A percentile compares a stretch with the other conserved stretches of the same genome.
phyloP scores from a whole-genome alignment of 768 basidiomycete species.

The Russula lepida region DNA sequence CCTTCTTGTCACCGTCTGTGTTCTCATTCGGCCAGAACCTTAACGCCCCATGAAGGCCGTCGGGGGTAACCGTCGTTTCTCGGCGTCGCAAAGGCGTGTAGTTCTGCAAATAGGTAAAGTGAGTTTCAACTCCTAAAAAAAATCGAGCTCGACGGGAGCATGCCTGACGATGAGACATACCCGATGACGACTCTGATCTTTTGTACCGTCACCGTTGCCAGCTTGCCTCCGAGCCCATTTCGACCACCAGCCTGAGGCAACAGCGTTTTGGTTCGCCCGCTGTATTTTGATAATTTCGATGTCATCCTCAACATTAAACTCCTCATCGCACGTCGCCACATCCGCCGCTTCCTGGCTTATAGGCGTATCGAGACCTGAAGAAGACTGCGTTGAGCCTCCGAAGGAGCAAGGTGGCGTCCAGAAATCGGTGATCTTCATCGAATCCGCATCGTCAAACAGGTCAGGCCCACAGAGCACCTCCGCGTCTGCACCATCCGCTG shows the following conservation, averaged over 20 bases:
- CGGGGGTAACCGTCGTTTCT: slow-evolving; percentile 42
- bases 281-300: slow-evolving; percentile 26
- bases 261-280: slow-evolving; percentile 26
- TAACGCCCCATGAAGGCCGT: slow-evolving; percentile 33
- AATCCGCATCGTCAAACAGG: slow-evolving; percentile 14
- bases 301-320: slow-evolving; percentile 20
- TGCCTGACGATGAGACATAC: slow-evolving; percentile 9
- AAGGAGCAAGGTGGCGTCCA: slow-evolving; percentile 10
- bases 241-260: slow-evolving; percentile 45
- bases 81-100: slow-evolving; percentile 32
- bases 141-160: neutral
- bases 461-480: neutral
- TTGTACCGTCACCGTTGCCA: neutral
- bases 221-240: slow-evolving; percentile 36
- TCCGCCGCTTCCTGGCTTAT: slow-evolving; percentile 2
- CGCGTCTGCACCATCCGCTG: neutral
- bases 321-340: slow-evolving; percentile 3
- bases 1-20: slow-evolving; percentile 5
- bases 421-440: slow-evolving; percentile 9
- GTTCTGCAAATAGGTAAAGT: slow-evolving; percentile 24
- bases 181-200: slow-evolving; percentile 1
- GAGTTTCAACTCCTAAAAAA: slow-evolving; percentile 10
- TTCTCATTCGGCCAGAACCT: slow-evolving; percentile 21
- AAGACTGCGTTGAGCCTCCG: slow-evolving; percentile 16
- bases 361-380: slow-evolving; percentile 15